Evolutionary conservation across 1,284 basidiomycete species (phyloP).

Genomic region (Apiotrichum mycotoxinovorans): DNA sequence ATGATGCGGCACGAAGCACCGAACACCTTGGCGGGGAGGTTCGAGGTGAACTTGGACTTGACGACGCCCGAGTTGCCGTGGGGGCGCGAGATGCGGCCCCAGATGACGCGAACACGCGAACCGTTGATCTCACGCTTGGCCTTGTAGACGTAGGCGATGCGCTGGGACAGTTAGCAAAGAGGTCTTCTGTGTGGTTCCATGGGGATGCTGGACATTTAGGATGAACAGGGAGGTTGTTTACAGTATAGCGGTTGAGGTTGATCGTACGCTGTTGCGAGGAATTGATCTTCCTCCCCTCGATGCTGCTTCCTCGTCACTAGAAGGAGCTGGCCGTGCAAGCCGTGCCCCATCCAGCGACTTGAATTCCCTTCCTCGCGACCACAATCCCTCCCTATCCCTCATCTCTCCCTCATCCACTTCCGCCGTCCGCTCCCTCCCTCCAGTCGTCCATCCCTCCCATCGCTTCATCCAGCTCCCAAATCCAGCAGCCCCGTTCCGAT

Average conservation of each 20-base stretch:
- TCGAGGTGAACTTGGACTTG: conserved; percentile 94
- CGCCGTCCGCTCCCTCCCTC: neutral
- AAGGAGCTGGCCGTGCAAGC: no score
- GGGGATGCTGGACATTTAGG: neutral
- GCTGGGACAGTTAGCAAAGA: conserved; percentile 55
- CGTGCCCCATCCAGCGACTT: no score
- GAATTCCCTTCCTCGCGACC: no score
- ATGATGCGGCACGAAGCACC: conserved; percentile 86
- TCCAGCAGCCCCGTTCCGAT: conserved; percentile 2
- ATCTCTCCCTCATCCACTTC: neutral
- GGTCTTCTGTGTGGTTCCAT: neutral
- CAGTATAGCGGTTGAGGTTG: no score
- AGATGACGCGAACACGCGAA: conserved; percentile 91
- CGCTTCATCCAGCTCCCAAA: neutral
- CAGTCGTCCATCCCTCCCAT: neutral
- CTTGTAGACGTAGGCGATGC: conserved; percentile 96
- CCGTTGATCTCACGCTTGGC: conserved; percentile 89
- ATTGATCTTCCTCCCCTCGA: no score
- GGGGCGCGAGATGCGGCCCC: conserved; percentile 89
- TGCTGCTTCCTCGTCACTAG: no score
- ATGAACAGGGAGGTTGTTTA: neutral
- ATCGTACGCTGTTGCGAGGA: no score
- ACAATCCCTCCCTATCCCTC: neutral
- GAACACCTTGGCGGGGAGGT: conserved; percentile 94
- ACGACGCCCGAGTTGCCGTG: conserved; percentile 95